A percentile compares a stretch with the other conserved stretches of the same genome.
These are phyloP conservation scores for Epichloe amarillans DNA, from an alignment of 2,329 filamentous ascomycete species.

Conservation along the genomic window DNA sequence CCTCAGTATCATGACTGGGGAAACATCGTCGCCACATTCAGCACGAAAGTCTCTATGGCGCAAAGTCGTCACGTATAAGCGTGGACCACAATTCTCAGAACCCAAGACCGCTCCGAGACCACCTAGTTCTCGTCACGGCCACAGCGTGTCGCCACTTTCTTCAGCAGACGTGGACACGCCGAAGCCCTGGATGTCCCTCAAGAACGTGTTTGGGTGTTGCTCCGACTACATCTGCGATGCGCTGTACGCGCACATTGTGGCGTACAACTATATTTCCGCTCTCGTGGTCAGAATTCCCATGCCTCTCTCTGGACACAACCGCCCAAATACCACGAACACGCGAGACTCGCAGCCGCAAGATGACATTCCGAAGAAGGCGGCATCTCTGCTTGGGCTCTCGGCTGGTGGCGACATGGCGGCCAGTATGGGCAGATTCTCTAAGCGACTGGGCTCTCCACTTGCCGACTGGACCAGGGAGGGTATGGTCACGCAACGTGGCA, in stretches of 20 bases:
- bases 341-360: slow-evolving; percentile 16
- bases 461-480: slow-evolving; percentile 16
- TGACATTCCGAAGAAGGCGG: slow-evolving; percentile 38
- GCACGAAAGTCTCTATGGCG: slow-evolving; percentile 22
- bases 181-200: slow-evolving; percentile 31
- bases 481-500: slow-evolving; percentile 8
- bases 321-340: slow-evolving; percentile 6
- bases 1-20: slow-evolving; percentile 9
- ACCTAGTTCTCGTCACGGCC: slow-evolving; percentile 1
- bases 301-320: slow-evolving; percentile 5
- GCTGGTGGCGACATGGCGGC: slow-evolving; percentile 10
- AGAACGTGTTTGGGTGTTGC: slow-evolving; percentile 37
- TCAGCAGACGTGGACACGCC: slow-evolving; percentile 10
- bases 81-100: slow-evolving; percentile 7
- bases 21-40: slow-evolving; percentile 6
- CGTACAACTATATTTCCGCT: slow-evolving; percentile 42
- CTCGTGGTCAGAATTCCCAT: slow-evolving; percentile 15
- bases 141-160: slow-evolving; percentile 7
- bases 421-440: slow-evolving; percentile 12
- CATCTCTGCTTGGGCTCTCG: slow-evolving; percentile 34
- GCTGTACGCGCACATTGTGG: slow-evolving; percentile 44
- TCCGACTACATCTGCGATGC: slow-evolving; percentile 44
- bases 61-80: slow-evolving; percentile 20
- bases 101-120: neutral
- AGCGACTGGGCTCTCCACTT: slow-evolving; percentile 15